Base-by-base conservation (phyloP, 169 alveolate species). In the Eimeria maxima region DNA sequence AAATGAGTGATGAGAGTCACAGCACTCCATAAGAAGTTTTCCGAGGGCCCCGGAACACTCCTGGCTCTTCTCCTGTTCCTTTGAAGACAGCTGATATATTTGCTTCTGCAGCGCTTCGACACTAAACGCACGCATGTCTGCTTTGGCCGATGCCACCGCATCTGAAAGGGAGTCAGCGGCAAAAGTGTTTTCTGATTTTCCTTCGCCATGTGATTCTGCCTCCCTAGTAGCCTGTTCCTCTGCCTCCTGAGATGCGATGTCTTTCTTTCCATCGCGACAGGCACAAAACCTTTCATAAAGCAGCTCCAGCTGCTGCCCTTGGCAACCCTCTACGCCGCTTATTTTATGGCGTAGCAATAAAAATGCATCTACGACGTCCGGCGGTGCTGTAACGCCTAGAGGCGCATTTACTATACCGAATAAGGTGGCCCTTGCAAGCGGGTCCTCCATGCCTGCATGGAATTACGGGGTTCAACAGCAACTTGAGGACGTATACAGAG, bases 291-390 rank as follows among this genome's bases (percentile, higher is more conserved):
- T 6, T 24, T 3, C 14, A 44, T 87, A 83, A 13, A 87, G 65
- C 53, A 87, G 81, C 47, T 87, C 93, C 22, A 87, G 81, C 13
- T 87, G 93, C 67, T 87, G 93, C 53, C 47, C 67, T 57, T 57
- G 60, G 45, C 55, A 42, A 20, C 8, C 44, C 50, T 63, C 65
- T 24, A 63, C 20, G n/a, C 81, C 29, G 63, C 50, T 63, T 27
- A 33, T 16, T 55, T 42, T 24, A 14, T 87, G 78, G 5, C n/a
- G 93, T 65, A 87, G 83, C 80, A 55, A 24, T 65, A 63, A n/a
- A 65, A 42, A 63, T 5, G 93, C 71, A 42, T 57, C 83, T 24
- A 87, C 93, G 0, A 87, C 65, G 44, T 69, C 57, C 45, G 93
- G 93, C 33, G 93, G 57, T 18, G 93, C 83, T 38, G 65, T 22